Evolutionary conservation across 2,329 filamentous ascomycete genomes (phyloP).

Genomic region (Fusarium napiforme): DNA sequence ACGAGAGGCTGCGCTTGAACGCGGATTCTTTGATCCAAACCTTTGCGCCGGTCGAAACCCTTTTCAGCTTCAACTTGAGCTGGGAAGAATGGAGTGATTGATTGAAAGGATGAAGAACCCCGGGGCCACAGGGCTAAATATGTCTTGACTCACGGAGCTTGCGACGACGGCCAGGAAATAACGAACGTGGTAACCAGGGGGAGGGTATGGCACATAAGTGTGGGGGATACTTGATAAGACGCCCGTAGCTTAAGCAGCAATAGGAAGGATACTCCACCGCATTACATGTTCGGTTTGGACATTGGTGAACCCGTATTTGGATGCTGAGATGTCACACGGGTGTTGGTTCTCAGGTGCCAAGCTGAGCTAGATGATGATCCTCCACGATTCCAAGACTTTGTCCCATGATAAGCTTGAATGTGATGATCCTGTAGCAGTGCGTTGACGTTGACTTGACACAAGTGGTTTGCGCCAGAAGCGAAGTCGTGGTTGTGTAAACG

Average conservation of each 20-base stretch:
- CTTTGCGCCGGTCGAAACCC: conserved; percentile 11
- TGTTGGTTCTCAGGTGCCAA: conserved; percentile 18
- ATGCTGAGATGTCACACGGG: background rate
- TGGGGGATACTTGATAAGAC: conserved; percentile 45
- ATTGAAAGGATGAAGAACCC: conserved; percentile 9
- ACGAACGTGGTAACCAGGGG: conserved; percentile 21
- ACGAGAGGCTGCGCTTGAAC: conserved; percentile 11
- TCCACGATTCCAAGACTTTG: background rate
- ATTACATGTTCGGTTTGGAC: conserved; percentile 3
- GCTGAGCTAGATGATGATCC: conserved; percentile 23
- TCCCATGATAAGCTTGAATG: conserved; percentile 4
- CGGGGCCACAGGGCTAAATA: conserved; percentile 39
- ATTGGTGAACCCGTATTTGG: background rate
- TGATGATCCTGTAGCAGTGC: background rate
- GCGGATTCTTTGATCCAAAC: conserved; percentile 21
- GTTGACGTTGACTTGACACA: background rate
- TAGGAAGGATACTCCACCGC: conserved; percentile 18
- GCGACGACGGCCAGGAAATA: conserved; percentile 15
- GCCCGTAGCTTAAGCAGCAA: conserved; percentile 33
- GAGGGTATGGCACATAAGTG: conserved; percentile 36
- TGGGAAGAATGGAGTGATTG: conserved; percentile 20
- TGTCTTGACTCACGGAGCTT: conserved; percentile 19
- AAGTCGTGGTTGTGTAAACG: background rate
- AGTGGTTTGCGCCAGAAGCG: conserved; percentile 2
- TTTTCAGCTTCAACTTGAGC: conserved; percentile 24